phyloP scores from a whole-genome alignment of 2,329 filamentous ascomycete genomes.

The Fusarium praegraminearum region DNA sequence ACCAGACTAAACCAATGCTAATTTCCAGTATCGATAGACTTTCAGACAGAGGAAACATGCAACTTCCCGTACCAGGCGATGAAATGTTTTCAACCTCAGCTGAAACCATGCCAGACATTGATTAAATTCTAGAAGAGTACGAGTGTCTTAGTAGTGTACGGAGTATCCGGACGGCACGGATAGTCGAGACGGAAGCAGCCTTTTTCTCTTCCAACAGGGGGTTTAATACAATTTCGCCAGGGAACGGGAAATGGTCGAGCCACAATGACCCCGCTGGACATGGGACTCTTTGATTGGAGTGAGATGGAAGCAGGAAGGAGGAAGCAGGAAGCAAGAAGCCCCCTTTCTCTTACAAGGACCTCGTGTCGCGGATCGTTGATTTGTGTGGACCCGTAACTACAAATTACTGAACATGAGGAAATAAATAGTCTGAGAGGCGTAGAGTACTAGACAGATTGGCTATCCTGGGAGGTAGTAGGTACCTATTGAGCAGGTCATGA shows the following conservation, averaged over 20 bases:
- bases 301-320: conserved; percentile 37
- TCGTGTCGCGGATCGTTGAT: conserved; percentile 46
- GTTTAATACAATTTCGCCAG: conserved; percentile 45
- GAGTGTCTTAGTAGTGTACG: neutral
- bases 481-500: neutral
- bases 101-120: conserved; percentile 9
- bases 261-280: conserved; percentile 40
- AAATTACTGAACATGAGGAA: neutral
- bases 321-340: conserved; percentile 26
- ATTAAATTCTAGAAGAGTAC: conserved; percentile 24
- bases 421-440: conserved; percentile 15
- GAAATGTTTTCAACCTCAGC: neutral
- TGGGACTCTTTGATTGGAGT: conserved; percentile 35
- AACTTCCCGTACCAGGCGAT: neutral
- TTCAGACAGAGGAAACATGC: neutral
- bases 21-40: neutral
- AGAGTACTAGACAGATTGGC: neutral
- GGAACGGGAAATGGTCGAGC: conserved; percentile 45
- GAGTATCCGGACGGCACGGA: neutral
- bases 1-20: neutral
- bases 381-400: conserved; percentile 26
- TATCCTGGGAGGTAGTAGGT: too few species aligned
- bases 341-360: conserved; percentile 41
- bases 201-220: conserved; percentile 16
- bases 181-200: conserved; percentile 1